Conservation (phyloP, 2,329 filamentous ascomycete genomes). For the Exutisphaerella laricina region DNA sequence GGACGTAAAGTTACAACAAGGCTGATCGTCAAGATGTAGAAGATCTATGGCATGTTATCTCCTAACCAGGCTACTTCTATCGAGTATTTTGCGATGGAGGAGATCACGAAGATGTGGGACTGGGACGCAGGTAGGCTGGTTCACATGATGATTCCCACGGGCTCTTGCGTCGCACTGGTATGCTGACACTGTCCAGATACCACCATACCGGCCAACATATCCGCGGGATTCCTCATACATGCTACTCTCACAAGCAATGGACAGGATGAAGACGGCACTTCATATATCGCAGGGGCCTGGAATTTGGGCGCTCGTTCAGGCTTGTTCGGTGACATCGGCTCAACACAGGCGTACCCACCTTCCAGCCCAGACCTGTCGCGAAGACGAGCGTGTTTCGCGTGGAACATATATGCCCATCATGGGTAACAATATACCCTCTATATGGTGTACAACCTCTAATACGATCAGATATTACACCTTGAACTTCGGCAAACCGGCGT, state of each 20-base stretch:
- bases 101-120: slow-evolving; percentile 9
- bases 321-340: slow-evolving; percentile 1
- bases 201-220: slow-evolving; percentile 9
- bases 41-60: slow-evolving; percentile 10
- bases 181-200: too few species aligned
- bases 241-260: slow-evolving; percentile 6
- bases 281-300: slow-evolving; percentile 8
- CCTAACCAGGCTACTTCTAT: not conserved
- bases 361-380: slow-evolving; percentile 1
- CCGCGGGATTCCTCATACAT: slow-evolving; percentile 10
- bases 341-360: slow-evolving; percentile 1
- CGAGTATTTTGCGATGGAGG: slow-evolving; percentile 4
- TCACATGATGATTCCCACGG: too few species aligned
- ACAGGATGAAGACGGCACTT: slow-evolving; percentile 6
- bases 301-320: slow-evolving; percentile 3
- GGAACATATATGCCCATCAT: slow-evolving; percentile 10
- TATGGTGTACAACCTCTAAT: not conserved
- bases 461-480: slow-evolving; percentile 3
- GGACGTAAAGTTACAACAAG: too few species aligned
- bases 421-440: not conserved
- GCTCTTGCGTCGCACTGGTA: too few species aligned
- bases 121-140: too few species aligned
- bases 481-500: not conserved
- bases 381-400: slow-evolving; percentile 8
- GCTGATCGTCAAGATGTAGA: too few species aligned